These are phyloP conservation scores for Saccharomycopsis selenospora DNA, from an alignment of 805 yeast species.

Conservation along the genomic window DNA sequence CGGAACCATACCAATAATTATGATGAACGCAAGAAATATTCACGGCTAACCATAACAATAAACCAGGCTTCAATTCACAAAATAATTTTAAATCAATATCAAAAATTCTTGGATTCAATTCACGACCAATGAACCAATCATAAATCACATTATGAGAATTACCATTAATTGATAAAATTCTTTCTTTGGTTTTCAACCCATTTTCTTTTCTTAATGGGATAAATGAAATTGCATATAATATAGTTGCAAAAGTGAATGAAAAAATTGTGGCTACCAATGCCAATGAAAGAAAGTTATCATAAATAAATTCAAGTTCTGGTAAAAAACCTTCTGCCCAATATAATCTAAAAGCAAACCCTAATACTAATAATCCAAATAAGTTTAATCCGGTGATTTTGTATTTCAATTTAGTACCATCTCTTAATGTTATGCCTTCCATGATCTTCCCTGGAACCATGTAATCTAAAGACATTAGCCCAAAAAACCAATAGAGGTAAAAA, in stretches of 20 bases:
- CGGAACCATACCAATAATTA: conserved; percentile 45
- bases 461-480: conserved; percentile 56
- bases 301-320: conserved; percentile 77
- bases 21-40: conserved; percentile 76
- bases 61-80: conserved; percentile 92
- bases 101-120: conserved; percentile 75
- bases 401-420: conserved; percentile 65
- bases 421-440: conserved; percentile 56
- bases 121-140: conserved; percentile 97
- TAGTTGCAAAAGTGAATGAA: conserved; percentile 53
- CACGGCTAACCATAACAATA: conserved; percentile 76
- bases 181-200: conserved; percentile 50
- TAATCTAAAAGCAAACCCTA: conserved; percentile 44
- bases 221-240: conserved; percentile 64
- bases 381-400: conserved; percentile 80
- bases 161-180: conserved; percentile 79
- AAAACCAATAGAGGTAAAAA: conserved; percentile 69
- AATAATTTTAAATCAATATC: conserved; percentile 79
- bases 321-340: conserved; percentile 42
- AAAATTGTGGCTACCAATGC: conserved; percentile 56
- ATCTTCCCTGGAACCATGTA: conserved; percentile 56
- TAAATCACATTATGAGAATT: conserved; percentile 68
- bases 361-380: conserved; percentile 37
- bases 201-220: conserved; percentile 45
- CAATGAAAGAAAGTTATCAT: conserved; percentile 59